Evolutionary conservation across 768 basidiomycete genomes (phyloP).

Genomic region (Boletus speciosus): DNA sequence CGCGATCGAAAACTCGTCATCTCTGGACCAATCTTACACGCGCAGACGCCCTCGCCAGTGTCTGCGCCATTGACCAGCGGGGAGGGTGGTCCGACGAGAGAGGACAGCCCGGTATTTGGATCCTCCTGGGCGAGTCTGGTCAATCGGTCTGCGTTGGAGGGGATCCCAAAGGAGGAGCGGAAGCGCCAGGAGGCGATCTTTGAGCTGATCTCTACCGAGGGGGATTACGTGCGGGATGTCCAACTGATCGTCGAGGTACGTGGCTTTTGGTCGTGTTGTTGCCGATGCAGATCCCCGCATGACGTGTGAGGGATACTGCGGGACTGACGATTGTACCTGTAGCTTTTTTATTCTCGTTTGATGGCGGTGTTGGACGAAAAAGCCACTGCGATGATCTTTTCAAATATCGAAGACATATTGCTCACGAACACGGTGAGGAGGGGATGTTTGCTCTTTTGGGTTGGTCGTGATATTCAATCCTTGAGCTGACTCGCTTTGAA

Average conservation of each 20-base stretch:
- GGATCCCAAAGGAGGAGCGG: constrained; percentile 73
- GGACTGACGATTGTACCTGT: neutral
- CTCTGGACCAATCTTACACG: constrained; percentile 61
- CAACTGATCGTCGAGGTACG: constrained; percentile 88
- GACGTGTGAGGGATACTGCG: neutral
- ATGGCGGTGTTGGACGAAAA: constrained; percentile 68
- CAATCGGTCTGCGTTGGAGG: constrained; percentile 77
- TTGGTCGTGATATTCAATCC: neutral
- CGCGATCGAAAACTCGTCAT: constrained; percentile 50
- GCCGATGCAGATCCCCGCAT: too few relatives aligned
- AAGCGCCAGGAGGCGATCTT: constrained; percentile 95
- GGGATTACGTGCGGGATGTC: constrained; percentile 83
- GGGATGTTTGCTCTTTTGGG: neutral
- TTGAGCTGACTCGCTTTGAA: constrained; percentile 22
- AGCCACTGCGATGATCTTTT: constrained; percentile 80
- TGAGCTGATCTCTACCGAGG: constrained; percentile 90
- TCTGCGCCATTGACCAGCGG: neutral
- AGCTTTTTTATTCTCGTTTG: constrained; percentile 87
- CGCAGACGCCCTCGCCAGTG: constrained; percentile 20
- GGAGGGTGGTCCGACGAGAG: constrained; percentile 30
- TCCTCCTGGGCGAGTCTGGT: constrained; percentile 94
- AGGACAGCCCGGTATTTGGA: constrained; percentile 56
- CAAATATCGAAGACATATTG: constrained; percentile 90
- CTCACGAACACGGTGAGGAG: constrained; percentile 78
- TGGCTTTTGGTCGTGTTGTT: neutral